phyloP scores from a whole-genome alignment of 495 filamentous ascomycete genomes.

The Neurospora sp. region DNA sequence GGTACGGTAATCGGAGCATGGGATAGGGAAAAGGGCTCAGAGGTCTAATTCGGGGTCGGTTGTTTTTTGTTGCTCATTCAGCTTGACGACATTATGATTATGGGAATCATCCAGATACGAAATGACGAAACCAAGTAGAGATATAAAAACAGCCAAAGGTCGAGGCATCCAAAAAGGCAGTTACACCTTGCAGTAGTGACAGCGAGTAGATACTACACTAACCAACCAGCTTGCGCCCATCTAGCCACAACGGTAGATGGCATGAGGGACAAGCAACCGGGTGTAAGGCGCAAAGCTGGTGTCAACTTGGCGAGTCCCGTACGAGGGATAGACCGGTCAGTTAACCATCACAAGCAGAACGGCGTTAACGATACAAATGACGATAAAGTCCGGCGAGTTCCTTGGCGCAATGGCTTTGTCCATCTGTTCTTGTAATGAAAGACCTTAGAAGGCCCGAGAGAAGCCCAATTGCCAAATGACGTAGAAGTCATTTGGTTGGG shows the following conservation, averaged over 20 bases:
- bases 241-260: background rate
- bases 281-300: background rate
- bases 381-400: background rate
- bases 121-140: background rate
- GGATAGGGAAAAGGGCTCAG: background rate
- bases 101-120: background rate
- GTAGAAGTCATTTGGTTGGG: background rate
- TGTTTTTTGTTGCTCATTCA: background rate
- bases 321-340: background rate
- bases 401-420: background rate
- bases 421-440: background rate
- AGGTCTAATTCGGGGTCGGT: background rate
- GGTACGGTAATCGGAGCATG: background rate
- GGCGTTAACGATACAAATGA: background rate
- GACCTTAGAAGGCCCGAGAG: background rate
- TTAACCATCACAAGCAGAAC: background rate
- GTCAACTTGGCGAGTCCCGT: background rate
- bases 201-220: background rate
- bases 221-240: background rate
- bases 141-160: background rate
- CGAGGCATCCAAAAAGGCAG: background rate
- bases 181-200: background rate
- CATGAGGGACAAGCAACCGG: background rate
- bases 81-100: background rate
- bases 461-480: background rate